These are phyloP conservation scores for Apium graveolens DNA, from an alignment of 129 eudicot species.

Conservation along the genomic window DNA sequence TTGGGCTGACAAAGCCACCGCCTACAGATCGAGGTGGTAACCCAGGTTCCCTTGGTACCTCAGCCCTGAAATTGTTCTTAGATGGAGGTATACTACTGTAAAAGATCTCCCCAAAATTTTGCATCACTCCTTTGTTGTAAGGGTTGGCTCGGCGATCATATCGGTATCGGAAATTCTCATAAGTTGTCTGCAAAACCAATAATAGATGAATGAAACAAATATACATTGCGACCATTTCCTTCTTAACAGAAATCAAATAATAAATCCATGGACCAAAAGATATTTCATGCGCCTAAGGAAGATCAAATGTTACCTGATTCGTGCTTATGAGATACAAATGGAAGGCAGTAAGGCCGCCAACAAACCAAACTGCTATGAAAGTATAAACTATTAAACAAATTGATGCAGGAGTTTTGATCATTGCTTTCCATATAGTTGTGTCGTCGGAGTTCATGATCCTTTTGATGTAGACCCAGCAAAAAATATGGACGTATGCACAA, in stretches of 20 bases:
- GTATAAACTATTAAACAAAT: slow-evolving; percentile 83
- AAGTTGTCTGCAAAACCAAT: slow-evolving; percentile 67
- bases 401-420: slow-evolving; percentile 95
- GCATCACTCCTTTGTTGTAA: slow-evolving; percentile 74
- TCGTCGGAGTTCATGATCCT: slow-evolving; percentile 70
- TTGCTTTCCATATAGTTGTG: slow-evolving; percentile 77
- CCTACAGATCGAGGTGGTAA: slow-evolving; percentile 51
- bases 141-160: slow-evolving; percentile 94
- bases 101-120: slow-evolving; percentile 73
- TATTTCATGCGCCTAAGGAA: not conserved
- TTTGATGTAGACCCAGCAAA: slow-evolving; percentile 93
- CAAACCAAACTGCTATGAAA: slow-evolving; percentile 95
- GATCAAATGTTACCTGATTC: slow-evolving; percentile 58
- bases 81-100: slow-evolving; percentile 60
- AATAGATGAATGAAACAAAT: not conserved
- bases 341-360: slow-evolving; percentile 97
- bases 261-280: not conserved
- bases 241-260: not conserved
- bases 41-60: slow-evolving; percentile 58
- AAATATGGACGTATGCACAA: slow-evolving; percentile 79
- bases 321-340: slow-evolving; percentile 94
- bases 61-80: slow-evolving; percentile 71
- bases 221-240: not conserved
- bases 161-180: slow-evolving; percentile 91
- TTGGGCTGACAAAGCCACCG: slow-evolving; percentile 90